Evolutionary conservation across 2,329 filamentous ascomycete species (phyloP).

Genomic region (Chaetomiaceae sp.): DNA sequence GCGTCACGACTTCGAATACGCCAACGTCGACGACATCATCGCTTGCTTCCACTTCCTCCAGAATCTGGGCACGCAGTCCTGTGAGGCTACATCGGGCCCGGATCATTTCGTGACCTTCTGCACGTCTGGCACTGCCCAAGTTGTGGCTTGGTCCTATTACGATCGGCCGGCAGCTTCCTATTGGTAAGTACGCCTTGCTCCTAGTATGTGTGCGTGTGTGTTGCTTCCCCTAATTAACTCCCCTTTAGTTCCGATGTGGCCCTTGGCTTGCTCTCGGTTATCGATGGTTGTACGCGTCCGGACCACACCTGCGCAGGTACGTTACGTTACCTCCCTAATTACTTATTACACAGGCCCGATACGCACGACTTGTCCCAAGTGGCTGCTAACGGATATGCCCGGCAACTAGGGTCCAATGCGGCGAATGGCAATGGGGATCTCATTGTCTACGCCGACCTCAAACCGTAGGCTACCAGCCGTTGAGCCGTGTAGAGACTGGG

Average conservation of each 20-base stretch:
- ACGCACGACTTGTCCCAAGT: neutral
- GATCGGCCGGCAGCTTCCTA: neutral
- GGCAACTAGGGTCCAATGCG: neutral
- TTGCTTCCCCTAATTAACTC: neutral
- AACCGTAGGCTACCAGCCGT: neutral
- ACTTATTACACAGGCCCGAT: too few relatives aligned
- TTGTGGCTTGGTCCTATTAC: neutral
- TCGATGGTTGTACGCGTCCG: neutral
- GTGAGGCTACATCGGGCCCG: neutral
- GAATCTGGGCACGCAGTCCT: neutral
- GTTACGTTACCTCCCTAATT: neutral
- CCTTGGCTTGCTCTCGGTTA: neutral
- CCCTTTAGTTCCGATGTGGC: neutral
- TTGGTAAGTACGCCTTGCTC: neutral
- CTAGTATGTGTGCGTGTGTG: neutral
- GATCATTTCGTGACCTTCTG: neutral
- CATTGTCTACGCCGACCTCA: neutral
- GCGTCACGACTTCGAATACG: neutral
- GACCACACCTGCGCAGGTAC: neutral
- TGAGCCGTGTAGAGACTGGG: too few relatives aligned
- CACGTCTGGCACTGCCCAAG: too few relatives aligned
- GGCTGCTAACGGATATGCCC: neutral
- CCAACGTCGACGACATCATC: constrained; percentile 5
- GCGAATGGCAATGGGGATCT: neutral
- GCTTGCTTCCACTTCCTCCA: neutral